Evolutionary conservation across 2,329 filamentous ascomycete genomes (phyloP), one percentile per base, ranked within the genome.

Genomic region (Microdochium paspali): DNA sequence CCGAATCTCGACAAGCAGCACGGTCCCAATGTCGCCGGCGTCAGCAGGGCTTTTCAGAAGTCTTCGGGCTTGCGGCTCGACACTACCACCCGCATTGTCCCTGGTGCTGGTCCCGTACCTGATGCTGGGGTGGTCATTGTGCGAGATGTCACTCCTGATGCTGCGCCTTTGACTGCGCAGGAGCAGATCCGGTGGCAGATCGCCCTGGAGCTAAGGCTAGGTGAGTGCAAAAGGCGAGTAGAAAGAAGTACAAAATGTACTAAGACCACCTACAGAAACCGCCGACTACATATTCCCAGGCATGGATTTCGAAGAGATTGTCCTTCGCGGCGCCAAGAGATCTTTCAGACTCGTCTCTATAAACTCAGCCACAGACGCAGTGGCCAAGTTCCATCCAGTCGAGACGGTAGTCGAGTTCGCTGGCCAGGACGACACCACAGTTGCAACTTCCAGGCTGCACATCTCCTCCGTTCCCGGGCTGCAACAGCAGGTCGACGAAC

Each of bases 1-100:
- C 67, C 70, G 1, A 63, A 74, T 15, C 69, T 73, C 2, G 72
- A 74, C 42, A 76, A 83, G 61, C 81, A 82, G 56, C 70, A 88
- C 54, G 77, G 82, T 58, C 80, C 79, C 54, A 77, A 83, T 52
- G 73, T 88, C 48, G 71, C 86, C 45, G 76, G 90, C 71, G 79
- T 87, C 69, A 83, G 87, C 21, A 83, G 87, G 52, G 73, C 80
- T 5, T 79, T 94, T 47, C 84, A 87, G 52, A 83, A 86, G 30
- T 76, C 80, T 6, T 85, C 85, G 54, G 80, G 79, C 1, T 77
- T 95, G 55, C 84, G 84, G 51, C 70, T 93, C 3, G 82, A 81
- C 15, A 85, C 90, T 44, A 76, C 80, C 45, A 68, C 77, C 28
- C 66, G 65, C 28, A 70, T 94, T 44, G 72, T 74, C 7, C 75